Evolutionary conservation across 2,329 filamentous ascomycete species (phyloP).

Genomic region (Didymella keratinophila): DNA sequence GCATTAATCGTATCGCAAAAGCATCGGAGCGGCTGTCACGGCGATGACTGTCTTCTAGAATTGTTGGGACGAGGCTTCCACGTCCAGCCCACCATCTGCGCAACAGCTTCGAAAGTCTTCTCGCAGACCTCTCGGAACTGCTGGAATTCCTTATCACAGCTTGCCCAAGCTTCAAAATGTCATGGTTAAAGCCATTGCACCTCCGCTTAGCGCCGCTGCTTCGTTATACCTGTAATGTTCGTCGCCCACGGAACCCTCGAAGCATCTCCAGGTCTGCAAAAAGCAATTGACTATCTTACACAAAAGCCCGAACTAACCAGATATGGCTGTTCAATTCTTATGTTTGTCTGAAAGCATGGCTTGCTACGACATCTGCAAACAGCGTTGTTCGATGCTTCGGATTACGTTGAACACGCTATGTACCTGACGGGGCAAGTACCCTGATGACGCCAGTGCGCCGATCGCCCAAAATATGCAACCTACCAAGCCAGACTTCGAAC

Average conservation of each 20-base stretch:
- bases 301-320: neutral
- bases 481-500: constrained; percentile 5
- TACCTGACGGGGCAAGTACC: constrained; percentile 19
- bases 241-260: neutral
- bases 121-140: neutral
- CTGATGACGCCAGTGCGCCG: constrained; percentile 23
- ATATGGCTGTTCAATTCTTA: neutral
- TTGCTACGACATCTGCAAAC: constrained; percentile 15
- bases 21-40: constrained; percentile 25
- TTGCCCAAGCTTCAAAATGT: neutral
- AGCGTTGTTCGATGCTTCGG: constrained; percentile 8
- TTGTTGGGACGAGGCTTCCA: constrained; percentile 21
- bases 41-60: constrained; percentile 17
- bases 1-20: constrained; percentile 36
- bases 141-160: neutral
- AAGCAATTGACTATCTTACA: neutral
- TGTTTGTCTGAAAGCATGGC: neutral
- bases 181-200: neutral
- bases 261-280: constrained; percentile 1
- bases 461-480: constrained; percentile 14
- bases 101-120: constrained; percentile 8
- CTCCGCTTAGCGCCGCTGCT: neutral
- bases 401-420: constrained; percentile 24
- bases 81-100: constrained; percentile 8
- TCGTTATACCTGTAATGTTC: neutral